Percentiles rank a stretch among this genome's conserved stretches.
Evolutionary conservation across 345 rosid genomes (phyloP).

Genomic region (Syzygium jambos): DNA sequence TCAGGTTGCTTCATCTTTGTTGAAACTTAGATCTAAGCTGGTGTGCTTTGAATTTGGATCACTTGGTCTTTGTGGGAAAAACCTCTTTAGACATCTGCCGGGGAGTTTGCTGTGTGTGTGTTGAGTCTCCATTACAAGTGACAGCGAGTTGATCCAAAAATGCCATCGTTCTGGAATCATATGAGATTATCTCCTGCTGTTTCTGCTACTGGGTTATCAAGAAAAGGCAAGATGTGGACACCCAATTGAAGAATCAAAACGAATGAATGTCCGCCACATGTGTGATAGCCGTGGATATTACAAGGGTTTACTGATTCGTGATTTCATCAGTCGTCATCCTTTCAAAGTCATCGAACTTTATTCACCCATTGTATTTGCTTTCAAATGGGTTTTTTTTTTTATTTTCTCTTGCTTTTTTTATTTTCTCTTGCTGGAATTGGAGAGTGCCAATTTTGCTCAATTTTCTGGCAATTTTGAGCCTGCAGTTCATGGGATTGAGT

Average conservation of each 20-base stretch:
- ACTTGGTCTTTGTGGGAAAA: not conserved
- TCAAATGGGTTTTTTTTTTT: not conserved
- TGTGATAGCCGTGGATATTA: not conserved
- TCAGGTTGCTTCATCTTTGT: not conserved
- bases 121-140: not conserved
- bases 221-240: not conserved
- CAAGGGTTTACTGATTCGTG: not conserved
- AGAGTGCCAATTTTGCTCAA: not conserved
- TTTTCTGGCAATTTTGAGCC: not conserved
- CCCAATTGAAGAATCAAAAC: not conserved
- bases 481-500: conserved; percentile 91
- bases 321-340: not conserved
- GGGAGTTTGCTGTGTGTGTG: not conserved
- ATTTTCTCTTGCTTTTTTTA: not conserved
- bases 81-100: not conserved
- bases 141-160: not conserved
- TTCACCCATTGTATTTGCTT: not conserved
- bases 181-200: not conserved
- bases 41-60: not conserved
- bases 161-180: not conserved
- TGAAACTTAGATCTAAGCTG: not conserved
- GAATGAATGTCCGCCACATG: not conserved
- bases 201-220: not conserved
- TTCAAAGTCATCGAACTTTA: not conserved
- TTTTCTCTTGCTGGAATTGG: not conserved